Percentiles rank a stretch among this genome's conserved stretches.
These are phyloP conservation scores for Plasmodium falciparum DNA, from an alignment of 169 alveolate species.

Conservation along the genomic window DNA sequence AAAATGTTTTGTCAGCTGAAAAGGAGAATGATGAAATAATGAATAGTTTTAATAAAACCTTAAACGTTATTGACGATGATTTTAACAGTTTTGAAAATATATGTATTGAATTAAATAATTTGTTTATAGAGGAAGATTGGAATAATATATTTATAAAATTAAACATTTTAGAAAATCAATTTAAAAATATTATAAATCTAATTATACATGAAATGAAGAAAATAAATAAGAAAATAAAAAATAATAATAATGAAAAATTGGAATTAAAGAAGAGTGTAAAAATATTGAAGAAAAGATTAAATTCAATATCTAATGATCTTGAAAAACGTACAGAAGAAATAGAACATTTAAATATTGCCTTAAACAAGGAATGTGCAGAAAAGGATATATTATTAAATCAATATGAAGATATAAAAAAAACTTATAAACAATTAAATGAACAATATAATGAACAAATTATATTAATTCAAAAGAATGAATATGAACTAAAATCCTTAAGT, in stretches of 20 bases:
- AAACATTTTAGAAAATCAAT: constrained; percentile 21
- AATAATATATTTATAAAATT: constrained; percentile 21
- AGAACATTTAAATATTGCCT: constrained; percentile 7
- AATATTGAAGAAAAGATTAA: constrained; percentile 39
- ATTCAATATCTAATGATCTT: constrained; percentile 57
- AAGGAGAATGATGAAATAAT: constrained; percentile 9
- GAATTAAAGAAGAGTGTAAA: constrained; percentile 56
- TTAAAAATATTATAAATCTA: constrained; percentile 24
- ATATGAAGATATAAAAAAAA: constrained; percentile 27
- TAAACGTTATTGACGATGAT: constrained; percentile 30
- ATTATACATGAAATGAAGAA: constrained; percentile 38
- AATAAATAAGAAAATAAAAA: constrained; percentile 9
- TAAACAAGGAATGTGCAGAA: constrained; percentile 31
- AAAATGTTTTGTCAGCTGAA: constrained; percentile 7
- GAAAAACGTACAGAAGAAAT: constrained; percentile 31
- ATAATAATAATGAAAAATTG: constrained; percentile 25
- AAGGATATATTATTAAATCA: constrained; percentile 28
- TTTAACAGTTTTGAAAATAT: constrained; percentile 46
- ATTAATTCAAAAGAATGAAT: constrained; percentile 24
- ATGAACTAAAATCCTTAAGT: constrained; percentile 29
- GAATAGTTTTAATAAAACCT: constrained; percentile 13
- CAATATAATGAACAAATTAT: constrained; percentile 51
- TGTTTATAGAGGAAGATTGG: constrained; percentile 39
- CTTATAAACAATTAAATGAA: constrained; percentile 31
- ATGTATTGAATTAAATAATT: constrained; percentile 35